Evolutionary conservation across 257 asterid genomes (phyloP).

Genomic region (Solanum tacnaense): DNA sequence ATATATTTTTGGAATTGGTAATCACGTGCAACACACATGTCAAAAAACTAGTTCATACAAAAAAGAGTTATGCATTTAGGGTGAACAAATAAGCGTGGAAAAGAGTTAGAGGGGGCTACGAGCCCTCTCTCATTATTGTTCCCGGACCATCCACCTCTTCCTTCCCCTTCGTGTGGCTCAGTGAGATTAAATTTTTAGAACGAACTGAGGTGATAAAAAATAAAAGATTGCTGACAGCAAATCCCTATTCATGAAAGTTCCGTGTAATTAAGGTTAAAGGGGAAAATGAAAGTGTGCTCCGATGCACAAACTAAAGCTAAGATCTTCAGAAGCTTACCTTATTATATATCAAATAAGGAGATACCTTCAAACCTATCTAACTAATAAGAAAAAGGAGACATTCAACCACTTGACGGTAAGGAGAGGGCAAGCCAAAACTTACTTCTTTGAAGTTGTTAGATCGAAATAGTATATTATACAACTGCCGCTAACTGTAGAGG

Average conservation of each 20-base stretch:
- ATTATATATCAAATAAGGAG: too few species aligned
- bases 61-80: neutral
- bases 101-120: neutral
- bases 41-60: too few species aligned
- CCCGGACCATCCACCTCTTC: neutral
- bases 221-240: neutral
- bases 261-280: neutral
- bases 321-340: neutral
- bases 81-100: neutral
- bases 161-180: neutral
- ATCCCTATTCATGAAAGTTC: neutral
- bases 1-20: too few species aligned
- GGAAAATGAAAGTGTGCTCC: neutral
- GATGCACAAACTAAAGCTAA: neutral
- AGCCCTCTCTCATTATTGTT: neutral
- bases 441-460: too few species aligned
- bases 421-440: neutral
- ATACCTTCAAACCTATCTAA: too few species aligned
- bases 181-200: neutral
- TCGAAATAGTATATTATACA: too few species aligned
- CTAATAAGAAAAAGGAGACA: neutral
- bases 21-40: too few species aligned
- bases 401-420: neutral
- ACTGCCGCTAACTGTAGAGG: neutral
- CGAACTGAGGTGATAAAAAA: neutral